Conservation (phyloP, 768 basidiomycete genomes). For the Psilocybe cubensis region DNA sequence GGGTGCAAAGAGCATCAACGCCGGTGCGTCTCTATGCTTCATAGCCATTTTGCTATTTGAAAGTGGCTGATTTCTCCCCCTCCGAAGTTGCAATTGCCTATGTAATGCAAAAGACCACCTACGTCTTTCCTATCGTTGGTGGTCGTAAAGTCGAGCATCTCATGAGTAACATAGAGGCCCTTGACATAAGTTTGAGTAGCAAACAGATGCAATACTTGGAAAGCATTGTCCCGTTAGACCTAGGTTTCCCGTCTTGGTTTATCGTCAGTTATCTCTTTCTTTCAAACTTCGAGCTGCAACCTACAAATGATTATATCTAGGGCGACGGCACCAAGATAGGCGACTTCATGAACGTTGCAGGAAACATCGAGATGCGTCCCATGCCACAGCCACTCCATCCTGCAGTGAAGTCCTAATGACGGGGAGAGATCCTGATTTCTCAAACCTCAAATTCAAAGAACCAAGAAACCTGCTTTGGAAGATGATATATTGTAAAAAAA, state of each 20-base stretch:
- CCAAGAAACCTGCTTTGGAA: too few relatives aligned
- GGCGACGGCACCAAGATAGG: not conserved
- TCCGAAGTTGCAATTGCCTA: slow-evolving; percentile 20
- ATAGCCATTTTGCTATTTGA: not conserved
- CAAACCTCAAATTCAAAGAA: too few relatives aligned
- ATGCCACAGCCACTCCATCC: not conserved
- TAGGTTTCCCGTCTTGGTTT: slow-evolving; percentile 44
- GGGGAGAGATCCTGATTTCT: too few relatives aligned
- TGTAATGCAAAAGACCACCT: slow-evolving; percentile 55
- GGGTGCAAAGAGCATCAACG: slow-evolving; percentile 48
- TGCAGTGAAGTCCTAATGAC: not conserved
- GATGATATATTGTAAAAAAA: too few relatives aligned
- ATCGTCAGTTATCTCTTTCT: slow-evolving; percentile 23
- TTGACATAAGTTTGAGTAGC: slow-evolving; percentile 45
- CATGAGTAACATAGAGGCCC: slow-evolving; percentile 50
- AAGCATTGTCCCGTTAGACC: slow-evolving; percentile 42
- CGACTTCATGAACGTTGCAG: not conserved
- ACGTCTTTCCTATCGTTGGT: slow-evolving; percentile 55
- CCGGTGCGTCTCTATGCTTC: slow-evolving; percentile 34
- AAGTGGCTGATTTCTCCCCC: not conserved
- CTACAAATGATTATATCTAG: not conserved
- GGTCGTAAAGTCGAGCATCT: slow-evolving; percentile 57
- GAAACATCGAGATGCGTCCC: not conserved
- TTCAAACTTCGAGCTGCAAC: not conserved
- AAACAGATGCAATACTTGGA: slow-evolving; percentile 52